phyloP scores from a whole-genome alignment of 441 rosid genomes.

The Jatropha multifida region DNA sequence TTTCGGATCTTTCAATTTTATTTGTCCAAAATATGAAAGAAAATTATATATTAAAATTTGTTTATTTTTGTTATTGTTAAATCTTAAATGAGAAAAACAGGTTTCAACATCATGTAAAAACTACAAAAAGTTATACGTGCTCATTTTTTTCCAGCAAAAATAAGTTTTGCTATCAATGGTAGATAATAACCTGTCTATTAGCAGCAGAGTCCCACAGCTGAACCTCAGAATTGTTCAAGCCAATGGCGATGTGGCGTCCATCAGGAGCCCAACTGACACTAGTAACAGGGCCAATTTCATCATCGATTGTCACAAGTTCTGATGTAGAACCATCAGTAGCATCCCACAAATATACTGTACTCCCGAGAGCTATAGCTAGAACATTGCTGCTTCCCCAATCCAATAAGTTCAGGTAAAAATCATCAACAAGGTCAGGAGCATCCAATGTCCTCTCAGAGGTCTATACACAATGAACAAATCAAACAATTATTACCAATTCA shows the following conservation, averaged over 20 bases:
- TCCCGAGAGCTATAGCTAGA: slow-evolving; percentile 64
- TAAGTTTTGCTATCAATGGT: background rate
- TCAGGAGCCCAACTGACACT: slow-evolving; percentile 81
- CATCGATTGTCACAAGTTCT: slow-evolving; percentile 67
- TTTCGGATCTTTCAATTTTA: too few species aligned
- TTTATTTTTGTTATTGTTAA: too few species aligned
- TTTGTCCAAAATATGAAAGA: too few species aligned
- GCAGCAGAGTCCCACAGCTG: slow-evolving; percentile 72
- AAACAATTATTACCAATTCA: background rate
- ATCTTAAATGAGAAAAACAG: too few species aligned
- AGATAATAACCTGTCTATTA: slow-evolving; percentile 37
- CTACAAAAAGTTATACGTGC: too few species aligned
- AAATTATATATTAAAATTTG: too few species aligned
- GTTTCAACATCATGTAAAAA: too few species aligned
- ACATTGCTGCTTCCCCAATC: slow-evolving; percentile 79
- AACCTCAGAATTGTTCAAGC: slow-evolving; percentile 65
- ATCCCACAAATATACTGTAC: slow-evolving; percentile 68
- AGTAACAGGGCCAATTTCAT: slow-evolving; percentile 69
- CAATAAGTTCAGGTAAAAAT: slow-evolving; percentile 65
- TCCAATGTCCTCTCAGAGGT: slow-evolving; percentile 68
- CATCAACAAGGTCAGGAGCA: slow-evolving; percentile 69
- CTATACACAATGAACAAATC: slow-evolving; percentile 22
- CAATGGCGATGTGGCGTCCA: slow-evolving; percentile 71
- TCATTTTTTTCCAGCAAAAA: background rate
- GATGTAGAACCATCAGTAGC: slow-evolving; percentile 61